Evolutionary conservation across 768 basidiomycete species (phyloP).

Genomic region (Calocybe cyanea): DNA sequence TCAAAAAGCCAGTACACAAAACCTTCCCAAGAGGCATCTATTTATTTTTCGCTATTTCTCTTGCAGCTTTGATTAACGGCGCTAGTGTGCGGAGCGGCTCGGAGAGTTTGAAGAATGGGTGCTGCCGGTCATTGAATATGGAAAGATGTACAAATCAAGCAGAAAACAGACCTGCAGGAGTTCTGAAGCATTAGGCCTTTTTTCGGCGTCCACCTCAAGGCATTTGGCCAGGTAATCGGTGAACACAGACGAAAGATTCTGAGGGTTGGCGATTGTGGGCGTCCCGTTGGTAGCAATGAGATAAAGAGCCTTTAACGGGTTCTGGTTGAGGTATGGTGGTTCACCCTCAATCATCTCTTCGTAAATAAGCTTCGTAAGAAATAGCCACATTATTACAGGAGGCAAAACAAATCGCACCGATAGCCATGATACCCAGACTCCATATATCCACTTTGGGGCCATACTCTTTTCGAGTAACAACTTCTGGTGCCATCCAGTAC

Average conservation of each 20-base stretch:
- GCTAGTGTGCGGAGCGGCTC: constrained; percentile 85
- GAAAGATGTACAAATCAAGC: constrained; percentile 1
- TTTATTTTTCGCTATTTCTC: constrained; percentile 75
- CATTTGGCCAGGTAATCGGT: constrained; percentile 86
- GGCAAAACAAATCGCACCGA: constrained; percentile 53
- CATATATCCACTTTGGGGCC: constrained; percentile 99
- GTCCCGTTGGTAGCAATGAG: constrained; percentile 98
- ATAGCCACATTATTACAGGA: background rate
- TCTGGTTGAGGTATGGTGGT: constrained; percentile 94
- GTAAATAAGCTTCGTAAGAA: constrained; percentile 1
- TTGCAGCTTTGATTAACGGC: constrained; percentile 88
- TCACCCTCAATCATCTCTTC: constrained; percentile 98
- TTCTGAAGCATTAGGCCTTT: constrained; percentile 81
- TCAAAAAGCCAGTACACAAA: background rate
- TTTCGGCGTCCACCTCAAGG: constrained; percentile 93
- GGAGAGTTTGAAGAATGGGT: constrained; percentile 83
- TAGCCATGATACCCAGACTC: constrained; percentile 95
- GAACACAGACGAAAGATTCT: constrained; percentile 69
- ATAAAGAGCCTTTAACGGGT: constrained; percentile 94
- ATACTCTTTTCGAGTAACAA: constrained; percentile 96
- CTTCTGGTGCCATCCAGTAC: constrained; percentile 99
- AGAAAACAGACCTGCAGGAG: constrained; percentile 60
- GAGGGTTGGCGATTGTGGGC: constrained; percentile 91
- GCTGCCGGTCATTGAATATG: too few relatives aligned
- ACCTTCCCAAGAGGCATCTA: constrained; percentile 13